Conservation (phyloP, 495 filamentous ascomycete genomes). For the Neurospora tetrasperma region DNA sequence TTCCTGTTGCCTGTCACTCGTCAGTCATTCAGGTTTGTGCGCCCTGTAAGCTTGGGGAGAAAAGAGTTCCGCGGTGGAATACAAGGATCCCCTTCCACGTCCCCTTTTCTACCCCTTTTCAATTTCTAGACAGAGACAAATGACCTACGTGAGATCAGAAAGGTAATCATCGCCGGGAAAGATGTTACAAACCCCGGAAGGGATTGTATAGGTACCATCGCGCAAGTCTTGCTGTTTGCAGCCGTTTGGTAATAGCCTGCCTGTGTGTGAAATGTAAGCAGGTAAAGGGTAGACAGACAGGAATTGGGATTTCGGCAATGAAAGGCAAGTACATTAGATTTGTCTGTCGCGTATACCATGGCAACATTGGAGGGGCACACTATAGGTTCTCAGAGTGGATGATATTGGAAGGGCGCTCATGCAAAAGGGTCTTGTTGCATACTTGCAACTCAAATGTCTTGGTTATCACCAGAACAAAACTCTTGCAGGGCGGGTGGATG, state of each 20-base stretch:
- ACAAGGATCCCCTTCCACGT: not conserved
- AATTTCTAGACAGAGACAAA: not conserved
- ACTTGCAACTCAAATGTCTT: not conserved
- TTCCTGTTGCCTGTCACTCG: not conserved
- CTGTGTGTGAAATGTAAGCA: not conserved
- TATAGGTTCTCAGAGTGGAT: not conserved
- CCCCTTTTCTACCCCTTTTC: not conserved
- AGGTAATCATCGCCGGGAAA: not conserved
- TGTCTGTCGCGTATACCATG: not conserved
- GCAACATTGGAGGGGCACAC: not conserved
- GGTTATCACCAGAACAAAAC: not conserved
- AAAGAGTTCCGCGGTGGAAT: not conserved
- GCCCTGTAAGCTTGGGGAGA: not conserved
- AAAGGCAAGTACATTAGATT: not conserved
- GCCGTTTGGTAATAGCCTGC: not conserved
- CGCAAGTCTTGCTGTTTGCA: not conserved
- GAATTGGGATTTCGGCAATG: not conserved
- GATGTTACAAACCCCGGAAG: not conserved
- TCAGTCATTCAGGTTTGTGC: not conserved
- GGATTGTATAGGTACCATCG: not conserved
- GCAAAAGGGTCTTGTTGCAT: not conserved
- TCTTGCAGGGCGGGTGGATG: not conserved
- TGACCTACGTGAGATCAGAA: not conserved
- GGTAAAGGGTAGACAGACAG: not conserved
- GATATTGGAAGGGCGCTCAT: not conserved